Conservation (phyloP, 306 rosid species). For the Astragalus membranaceus region DNA sequence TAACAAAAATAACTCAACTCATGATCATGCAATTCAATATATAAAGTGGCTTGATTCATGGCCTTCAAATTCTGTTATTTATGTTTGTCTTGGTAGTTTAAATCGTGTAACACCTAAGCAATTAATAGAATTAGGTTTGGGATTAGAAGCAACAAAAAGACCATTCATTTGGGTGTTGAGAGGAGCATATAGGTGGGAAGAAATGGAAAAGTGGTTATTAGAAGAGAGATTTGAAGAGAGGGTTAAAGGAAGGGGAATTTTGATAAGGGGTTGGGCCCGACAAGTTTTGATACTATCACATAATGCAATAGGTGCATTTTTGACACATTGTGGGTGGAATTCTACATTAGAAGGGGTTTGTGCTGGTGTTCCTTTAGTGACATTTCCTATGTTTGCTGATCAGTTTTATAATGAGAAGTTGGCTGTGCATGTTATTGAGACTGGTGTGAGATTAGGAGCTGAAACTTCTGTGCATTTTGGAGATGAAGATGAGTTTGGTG, state of each 20-base stretch:
- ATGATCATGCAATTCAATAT: neutral
- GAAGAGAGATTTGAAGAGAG: slow-evolving; percentile 43
- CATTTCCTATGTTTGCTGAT: slow-evolving; percentile 49
- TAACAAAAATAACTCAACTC: neutral
- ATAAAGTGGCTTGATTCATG: slow-evolving; percentile 49
- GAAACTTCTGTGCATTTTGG: slow-evolving; percentile 13
- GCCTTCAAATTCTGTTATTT: slow-evolving; percentile 35
- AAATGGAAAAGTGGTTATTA: slow-evolving; percentile 25
- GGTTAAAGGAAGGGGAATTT: slow-evolving; percentile 33
- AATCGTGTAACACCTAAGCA: slow-evolving; percentile 29
- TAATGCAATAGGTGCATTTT: slow-evolving; percentile 36
- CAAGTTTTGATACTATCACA: slow-evolving; percentile 46
- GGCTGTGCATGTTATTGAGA: slow-evolving; percentile 22
- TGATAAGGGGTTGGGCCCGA: slow-evolving; percentile 55
- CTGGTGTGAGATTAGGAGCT: slow-evolving; percentile 29
- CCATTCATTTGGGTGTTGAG: slow-evolving; percentile 69
- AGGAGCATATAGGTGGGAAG: slow-evolving; percentile 21
- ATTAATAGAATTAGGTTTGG: slow-evolving; percentile 42
- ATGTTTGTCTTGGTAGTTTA: slow-evolving; percentile 52
- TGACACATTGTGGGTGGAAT: slow-evolving; percentile 68
- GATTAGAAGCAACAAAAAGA: slow-evolving; percentile 43
- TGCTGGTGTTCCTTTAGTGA: slow-evolving; percentile 40
- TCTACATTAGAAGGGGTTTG: slow-evolving; percentile 45
- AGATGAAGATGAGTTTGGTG: slow-evolving; percentile 29
- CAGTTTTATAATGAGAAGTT: slow-evolving; percentile 44